phyloP scores from a whole-genome alignment of 306 rosid species.

The Cicer bijugum region DNA sequence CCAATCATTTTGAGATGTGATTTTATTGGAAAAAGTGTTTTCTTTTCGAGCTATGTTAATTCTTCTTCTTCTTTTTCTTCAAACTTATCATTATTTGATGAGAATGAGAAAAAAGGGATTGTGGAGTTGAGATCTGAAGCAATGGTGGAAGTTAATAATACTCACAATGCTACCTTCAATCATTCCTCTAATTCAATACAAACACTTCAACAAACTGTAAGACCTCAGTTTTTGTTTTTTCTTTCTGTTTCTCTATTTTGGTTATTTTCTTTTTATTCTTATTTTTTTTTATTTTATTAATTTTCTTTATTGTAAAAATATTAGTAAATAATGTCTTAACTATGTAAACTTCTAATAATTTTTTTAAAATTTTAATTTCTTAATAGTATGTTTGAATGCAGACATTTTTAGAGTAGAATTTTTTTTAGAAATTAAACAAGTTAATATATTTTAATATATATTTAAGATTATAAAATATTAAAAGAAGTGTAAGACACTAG shows the following conservation, averaged over 20 bases:
- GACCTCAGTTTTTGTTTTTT: not conserved
- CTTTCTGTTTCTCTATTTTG: not conserved
- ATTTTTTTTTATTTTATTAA: not conserved
- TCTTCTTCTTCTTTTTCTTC: constrained; percentile 26
- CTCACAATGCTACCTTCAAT: constrained; percentile 28
- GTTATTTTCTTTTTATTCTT: not conserved
- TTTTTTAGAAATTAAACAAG: too few relatives aligned
- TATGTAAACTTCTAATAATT: not conserved
- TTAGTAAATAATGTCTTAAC: not conserved
- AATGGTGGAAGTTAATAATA: not conserved
- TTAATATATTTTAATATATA: too few relatives aligned
- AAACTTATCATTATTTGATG: not conserved
- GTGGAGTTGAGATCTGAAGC: constrained; percentile 16
- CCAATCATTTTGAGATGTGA: constrained; percentile 51
- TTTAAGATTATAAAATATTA: too few relatives aligned
- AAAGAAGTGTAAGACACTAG: too few relatives aligned
- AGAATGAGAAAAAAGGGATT: constrained; percentile 27
- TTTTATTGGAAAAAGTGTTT: constrained; percentile 20
- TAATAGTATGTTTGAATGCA: too few relatives aligned
- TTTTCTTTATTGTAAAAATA: not conserved
- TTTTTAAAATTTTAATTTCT: too few relatives aligned
- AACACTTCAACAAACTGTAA: constrained; percentile 50
- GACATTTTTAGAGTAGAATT: too few relatives aligned
- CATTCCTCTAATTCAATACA: constrained; percentile 42
- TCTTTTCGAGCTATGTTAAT: constrained; percentile 32